These are phyloP conservation scores for Eleusine coracana DNA, from an alignment of 176 grass and related monocot genomes.

Conservation along the genomic window DNA sequence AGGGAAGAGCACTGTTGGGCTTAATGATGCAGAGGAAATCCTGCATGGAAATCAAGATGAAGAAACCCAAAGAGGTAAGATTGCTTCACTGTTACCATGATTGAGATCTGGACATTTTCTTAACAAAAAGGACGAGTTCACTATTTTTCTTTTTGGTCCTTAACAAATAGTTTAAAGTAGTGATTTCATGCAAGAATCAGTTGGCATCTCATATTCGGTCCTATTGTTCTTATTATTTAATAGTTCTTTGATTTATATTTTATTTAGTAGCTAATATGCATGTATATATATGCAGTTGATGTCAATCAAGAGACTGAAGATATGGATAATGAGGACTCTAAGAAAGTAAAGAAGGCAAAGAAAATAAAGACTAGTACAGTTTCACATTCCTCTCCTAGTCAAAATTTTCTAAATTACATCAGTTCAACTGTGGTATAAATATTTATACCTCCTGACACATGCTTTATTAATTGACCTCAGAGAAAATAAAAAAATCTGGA, in stretches of 20 bases:
- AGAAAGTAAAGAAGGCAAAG: conserved; percentile 51
- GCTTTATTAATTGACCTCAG: conserved; percentile 42
- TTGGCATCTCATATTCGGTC: conserved; percentile 20
- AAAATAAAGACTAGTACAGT: conserved; percentile 57
- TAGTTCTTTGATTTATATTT: background rate
- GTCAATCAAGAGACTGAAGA: conserved; percentile 39
- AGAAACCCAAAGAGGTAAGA: conserved; percentile 48
- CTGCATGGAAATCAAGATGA: conserved; percentile 39
- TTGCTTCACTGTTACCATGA: conserved; percentile 13
- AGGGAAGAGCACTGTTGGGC: conserved; percentile 39
- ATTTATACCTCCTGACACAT: conserved; percentile 14
- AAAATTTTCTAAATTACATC: conserved; percentile 25
- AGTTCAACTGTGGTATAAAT: conserved; percentile 1
- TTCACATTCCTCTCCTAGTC: conserved; percentile 21
- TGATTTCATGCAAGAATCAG: background rate
- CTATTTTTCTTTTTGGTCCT: conserved; percentile 3
- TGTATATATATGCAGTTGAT: conserved; percentile 34
- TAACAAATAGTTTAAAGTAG: conserved; percentile 26
- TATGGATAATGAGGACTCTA: conserved; percentile 44
- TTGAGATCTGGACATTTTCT: background rate
- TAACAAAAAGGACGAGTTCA: background rate
- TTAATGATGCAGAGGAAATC: conserved; percentile 41
- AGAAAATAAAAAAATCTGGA: conserved; percentile 62
- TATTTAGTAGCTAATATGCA: background rate
- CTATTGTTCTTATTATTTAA: conserved; percentile 19